Conservation (phyloP, 495 filamentous ascomycete species). For the Penicillium paradoxum region DNA sequence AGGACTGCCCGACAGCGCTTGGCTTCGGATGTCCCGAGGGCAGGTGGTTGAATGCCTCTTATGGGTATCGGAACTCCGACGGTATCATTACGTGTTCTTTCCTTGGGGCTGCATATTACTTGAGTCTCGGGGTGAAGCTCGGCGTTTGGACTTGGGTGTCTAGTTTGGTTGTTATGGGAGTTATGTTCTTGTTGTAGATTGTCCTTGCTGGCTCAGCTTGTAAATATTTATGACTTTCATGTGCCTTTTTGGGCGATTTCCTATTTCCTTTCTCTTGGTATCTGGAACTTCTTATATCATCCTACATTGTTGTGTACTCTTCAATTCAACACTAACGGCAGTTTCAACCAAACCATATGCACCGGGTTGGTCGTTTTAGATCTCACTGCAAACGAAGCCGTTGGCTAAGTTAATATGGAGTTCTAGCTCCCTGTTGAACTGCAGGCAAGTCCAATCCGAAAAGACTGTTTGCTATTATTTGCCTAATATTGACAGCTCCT, state of each 20-base stretch:
- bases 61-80: conserved; percentile 48
- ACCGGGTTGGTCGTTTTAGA: no score
- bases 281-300: no score
- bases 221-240: not conserved
- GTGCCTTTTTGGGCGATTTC: not conserved
- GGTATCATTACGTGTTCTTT: conserved; percentile 54
- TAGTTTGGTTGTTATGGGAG: conserved; percentile 14
- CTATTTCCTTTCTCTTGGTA: no score
- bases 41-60: conserved; percentile 57
- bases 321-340: no score
- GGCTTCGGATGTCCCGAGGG: conserved; percentile 71
- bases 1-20: conserved; percentile 75
- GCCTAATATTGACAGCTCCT: no score
- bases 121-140: conserved; percentile 29
- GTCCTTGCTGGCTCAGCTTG: not conserved
- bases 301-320: no score
- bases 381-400: no score
- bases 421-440: no score
- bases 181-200: conserved; percentile 7
- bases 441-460: no score
- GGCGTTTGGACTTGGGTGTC: conserved; percentile 10
- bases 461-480: no score
- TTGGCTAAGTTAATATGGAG: no score
- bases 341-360: no score
- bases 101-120: conserved; percentile 50